Percentiles rank a stretch among this genome's conserved stretches.
Conservation (phyloP, 495 filamentous ascomycete species). For the Durotheca rogersii region DNA sequence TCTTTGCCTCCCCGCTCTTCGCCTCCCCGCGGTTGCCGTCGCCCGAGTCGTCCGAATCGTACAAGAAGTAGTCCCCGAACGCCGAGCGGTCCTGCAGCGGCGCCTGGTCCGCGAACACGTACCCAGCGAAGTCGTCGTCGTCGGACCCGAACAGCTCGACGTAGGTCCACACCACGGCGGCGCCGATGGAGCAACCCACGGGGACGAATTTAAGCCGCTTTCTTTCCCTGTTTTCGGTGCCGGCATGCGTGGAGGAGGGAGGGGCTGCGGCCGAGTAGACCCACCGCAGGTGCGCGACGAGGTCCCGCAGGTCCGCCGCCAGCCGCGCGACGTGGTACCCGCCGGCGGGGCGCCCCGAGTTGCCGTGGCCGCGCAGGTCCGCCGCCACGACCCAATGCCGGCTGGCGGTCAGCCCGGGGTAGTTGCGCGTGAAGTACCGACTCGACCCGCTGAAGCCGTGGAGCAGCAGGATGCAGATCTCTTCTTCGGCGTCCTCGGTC, state of each 20-base stretch:
- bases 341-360: conserved; percentile 33
- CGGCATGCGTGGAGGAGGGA: no score
- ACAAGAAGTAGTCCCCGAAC: no score
- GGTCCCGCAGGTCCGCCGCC: conserved; percentile 42
- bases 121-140: conserved; percentile 31
- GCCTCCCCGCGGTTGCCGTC: no score
- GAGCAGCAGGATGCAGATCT: conserved; percentile 37
- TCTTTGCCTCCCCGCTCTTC: no score
- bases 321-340: conserved; percentile 50
- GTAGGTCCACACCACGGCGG: conserved; percentile 49
- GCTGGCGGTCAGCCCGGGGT: conserved; percentile 17
- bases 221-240: no score
- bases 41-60: no score
- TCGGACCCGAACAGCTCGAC: conserved; percentile 41
- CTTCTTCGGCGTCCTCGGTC: neutral
- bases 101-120: conserved; percentile 50
- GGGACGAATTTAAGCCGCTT: conserved; percentile 23
- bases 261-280: no score
- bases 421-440: conserved; percentile 45
- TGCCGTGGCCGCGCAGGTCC: conserved; percentile 49
- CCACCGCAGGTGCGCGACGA: conserved; percentile 36
- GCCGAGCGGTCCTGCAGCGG: conserved; percentile 45
- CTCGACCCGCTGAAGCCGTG: conserved; percentile 52
- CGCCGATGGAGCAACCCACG: conserved; percentile 49
- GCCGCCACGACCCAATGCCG: conserved; percentile 43